Evolutionary conservation across 2,329 filamentous ascomycete genomes (phyloP), one percentile per base, ranked within the genome.

Genomic region (Fusarium zealandicum): DNA sequence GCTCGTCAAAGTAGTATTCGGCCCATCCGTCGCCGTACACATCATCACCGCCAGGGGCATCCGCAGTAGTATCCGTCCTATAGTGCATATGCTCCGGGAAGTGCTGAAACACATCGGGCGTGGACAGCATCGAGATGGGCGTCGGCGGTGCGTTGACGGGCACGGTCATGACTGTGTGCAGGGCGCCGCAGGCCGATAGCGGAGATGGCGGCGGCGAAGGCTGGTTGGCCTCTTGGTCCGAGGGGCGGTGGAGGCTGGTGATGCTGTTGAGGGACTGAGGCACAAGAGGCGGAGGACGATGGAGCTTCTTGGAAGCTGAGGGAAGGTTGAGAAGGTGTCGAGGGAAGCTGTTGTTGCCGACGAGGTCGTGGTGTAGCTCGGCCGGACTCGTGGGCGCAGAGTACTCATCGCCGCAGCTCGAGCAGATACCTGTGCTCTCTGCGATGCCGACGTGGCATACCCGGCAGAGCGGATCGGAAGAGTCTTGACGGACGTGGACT

Each of bases 1-100:
- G 52, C 22, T 68, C 48, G 20, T 70, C 69, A 54, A 72, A 71
- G 41, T 72, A 72, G 16, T 72, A 70, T 25, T 71, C 69, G 1
- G 66, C 67, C 69, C 68, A 71, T 4, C 65, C 59, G n/a, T 66
- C 61, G 7, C 70, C 65, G 25, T 66, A 68, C 2, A 68, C 55
- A 10, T 64, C 59, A 13, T 45, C 51, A 25, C 53, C 58, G 4
- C 49, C 37, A 20, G 58, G 54, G 18, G 43, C 36, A 3, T 57
- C 32, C 13, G 46, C 48, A 2, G 53, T 20, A 14, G 31, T 14
- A 12, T 49, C 38, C 3, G 54, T 37, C 4, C 44, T 50, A 3
- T 22, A 28, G 6, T 53, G 51, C 5, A 60, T 41, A 18, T 63
- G 54, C 18, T 56, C 42, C 32, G 63, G 51, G 25, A 66, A 65